These are phyloP conservation scores for Erythrophleum fordii DNA, from an alignment of 306 rosid species.

Conservation along the genomic window DNA sequence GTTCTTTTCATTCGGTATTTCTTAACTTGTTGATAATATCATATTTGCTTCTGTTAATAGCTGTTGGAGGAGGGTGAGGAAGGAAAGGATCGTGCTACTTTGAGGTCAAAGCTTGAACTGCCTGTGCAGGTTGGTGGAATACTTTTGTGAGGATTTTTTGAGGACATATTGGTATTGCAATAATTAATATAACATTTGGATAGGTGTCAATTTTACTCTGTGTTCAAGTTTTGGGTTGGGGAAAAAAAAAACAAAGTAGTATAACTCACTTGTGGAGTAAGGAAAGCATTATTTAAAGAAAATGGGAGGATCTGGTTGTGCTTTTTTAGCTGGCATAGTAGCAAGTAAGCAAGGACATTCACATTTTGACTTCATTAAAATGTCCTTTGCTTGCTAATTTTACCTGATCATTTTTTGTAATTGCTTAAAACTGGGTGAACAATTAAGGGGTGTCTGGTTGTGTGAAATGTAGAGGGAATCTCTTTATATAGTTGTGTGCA, in stretches of 20 bases:
- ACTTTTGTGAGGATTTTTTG: constrained; percentile 23
- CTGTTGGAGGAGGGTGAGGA: constrained; percentile 97
- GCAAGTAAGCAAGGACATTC: constrained; percentile 12
- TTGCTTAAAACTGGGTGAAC: neutral
- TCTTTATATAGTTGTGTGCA: too few species aligned
- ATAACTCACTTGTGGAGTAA: constrained; percentile 24
- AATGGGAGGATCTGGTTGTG: constrained; percentile 13
- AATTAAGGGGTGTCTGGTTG: too few species aligned
- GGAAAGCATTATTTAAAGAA: constrained; percentile 15
- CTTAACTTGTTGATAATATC: constrained; percentile 29
- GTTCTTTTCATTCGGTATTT: constrained; percentile 9
- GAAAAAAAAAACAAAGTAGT: constrained; percentile 25
- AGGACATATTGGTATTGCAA: neutral
- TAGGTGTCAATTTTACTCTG: constrained; percentile 20
- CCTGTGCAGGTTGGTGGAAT: constrained; percentile 88
- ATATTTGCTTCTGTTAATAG: constrained; percentile 48
- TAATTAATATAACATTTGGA: constrained; percentile 30
- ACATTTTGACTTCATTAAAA: neutral
- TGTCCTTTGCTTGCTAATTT: constrained; percentile 13
- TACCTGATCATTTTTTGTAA: neutral
- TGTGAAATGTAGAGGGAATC: too few species aligned
- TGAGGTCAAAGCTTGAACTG: constrained; percentile 97
- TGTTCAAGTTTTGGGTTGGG: constrained; percentile 20
- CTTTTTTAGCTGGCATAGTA: constrained; percentile 21
- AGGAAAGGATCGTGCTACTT: constrained; percentile 85